phyloP scores from a whole-genome alignment of 1,139 yeast genomes.

The Nakaseomyces delphensis region DNA sequence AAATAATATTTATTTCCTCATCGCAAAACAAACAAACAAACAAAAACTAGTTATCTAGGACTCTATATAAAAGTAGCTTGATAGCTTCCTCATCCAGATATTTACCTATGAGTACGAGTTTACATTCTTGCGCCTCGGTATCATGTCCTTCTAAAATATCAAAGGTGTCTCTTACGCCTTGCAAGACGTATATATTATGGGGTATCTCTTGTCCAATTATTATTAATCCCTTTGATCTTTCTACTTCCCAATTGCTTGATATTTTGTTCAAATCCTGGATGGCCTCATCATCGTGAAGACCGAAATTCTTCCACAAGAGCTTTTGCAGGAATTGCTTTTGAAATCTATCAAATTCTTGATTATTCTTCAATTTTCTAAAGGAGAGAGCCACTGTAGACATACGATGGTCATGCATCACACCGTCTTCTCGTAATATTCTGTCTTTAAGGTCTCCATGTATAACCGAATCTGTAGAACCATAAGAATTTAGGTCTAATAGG shows the following conservation, averaged over 20 bases:
- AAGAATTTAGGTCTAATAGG: conserved; percentile 74
- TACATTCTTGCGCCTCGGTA: conserved; percentile 37
- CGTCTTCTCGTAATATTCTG: conserved; percentile 13
- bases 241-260: conserved; percentile 46
- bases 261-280: conserved; percentile 6
- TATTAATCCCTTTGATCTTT: conserved; percentile 68
- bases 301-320: conserved; percentile 31
- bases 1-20: no score
- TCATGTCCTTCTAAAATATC: conserved; percentile 55
- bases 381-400: conserved; percentile 35
- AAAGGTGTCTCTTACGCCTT: conserved; percentile 88
- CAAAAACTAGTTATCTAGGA: conserved; percentile 2
- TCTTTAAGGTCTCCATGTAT: conserved; percentile 19
- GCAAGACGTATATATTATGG: conserved; percentile 53
- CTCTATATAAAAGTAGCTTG: conserved; percentile 14
- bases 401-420: conserved; percentile 42
- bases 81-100: conserved; percentile 35
- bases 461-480: conserved; percentile 41
- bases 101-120: conserved; percentile 80
- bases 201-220: conserved; percentile 34
- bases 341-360: conserved; percentile 18
- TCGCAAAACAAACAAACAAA: neutral
- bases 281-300: conserved; percentile 9
- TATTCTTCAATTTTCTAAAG: conserved; percentile 20
- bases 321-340: conserved; percentile 22